phyloP scores from a whole-genome alignment of 176 grass and related monocot genomes.

The Dendrocalamus sinicus region DNA sequence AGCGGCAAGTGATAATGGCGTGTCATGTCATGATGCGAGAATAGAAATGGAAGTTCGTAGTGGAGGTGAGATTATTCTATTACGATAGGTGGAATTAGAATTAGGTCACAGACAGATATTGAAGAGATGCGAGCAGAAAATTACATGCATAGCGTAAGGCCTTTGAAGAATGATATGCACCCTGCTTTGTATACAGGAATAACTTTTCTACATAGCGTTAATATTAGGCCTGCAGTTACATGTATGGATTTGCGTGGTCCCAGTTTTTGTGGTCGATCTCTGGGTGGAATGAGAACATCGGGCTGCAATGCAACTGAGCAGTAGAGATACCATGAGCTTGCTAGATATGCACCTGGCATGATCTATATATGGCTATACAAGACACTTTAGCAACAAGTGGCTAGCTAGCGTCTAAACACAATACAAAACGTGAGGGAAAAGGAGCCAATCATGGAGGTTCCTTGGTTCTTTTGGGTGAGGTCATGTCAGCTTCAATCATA shows the following conservation, averaged over 20 bases:
- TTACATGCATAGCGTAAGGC: slow-evolving; percentile 1
- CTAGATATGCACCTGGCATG: background rate
- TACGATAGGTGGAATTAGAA: slow-evolving; percentile 40
- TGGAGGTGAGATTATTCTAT: slow-evolving; percentile 47
- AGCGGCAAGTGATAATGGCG: background rate
- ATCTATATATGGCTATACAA: background rate
- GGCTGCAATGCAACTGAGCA: background rate
- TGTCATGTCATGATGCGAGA: slow-evolving; percentile 12
- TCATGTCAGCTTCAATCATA: slow-evolving; percentile 27
- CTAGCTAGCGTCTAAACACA: background rate
- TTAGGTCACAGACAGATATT: background rate
- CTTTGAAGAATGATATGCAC: slow-evolving; percentile 22
- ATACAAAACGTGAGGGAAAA: slow-evolving; percentile 33
- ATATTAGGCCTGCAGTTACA: background rate
- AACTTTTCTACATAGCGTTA: slow-evolving; percentile 17
- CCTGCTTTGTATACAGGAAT: slow-evolving; percentile 18
- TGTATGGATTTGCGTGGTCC: background rate
- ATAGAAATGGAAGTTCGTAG: slow-evolving; percentile 31
- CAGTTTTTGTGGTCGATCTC: background rate
- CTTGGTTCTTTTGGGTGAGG: slow-evolving; percentile 39
- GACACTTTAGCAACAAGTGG: slow-evolving; percentile 6
- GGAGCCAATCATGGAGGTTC: background rate
- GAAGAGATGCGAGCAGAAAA: slow-evolving; percentile 26
- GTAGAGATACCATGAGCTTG: background rate
- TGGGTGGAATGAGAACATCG: slow-evolving; percentile 22